Evolutionary conservation across 23 red algal genomes (phyloP).

Genomic region (Gracilaria domingensis): DNA sequence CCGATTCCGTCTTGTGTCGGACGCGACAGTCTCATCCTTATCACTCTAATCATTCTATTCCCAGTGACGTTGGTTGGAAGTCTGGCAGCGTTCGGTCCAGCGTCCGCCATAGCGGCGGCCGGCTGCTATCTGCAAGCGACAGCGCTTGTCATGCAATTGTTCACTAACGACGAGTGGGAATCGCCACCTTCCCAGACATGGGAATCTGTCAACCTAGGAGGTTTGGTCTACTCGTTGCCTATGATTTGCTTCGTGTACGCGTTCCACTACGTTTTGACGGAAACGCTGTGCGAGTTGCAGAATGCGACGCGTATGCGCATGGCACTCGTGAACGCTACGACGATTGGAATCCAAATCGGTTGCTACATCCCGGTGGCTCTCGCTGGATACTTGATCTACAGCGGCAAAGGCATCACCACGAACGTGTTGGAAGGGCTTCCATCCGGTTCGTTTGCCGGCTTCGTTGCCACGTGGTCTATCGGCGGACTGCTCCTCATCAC

Average conservation of each 20-base stretch:
- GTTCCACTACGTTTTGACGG: slow-evolving; percentile 89
- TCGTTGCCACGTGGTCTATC: slow-evolving; percentile 74
- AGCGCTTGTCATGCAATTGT: slow-evolving; percentile 64
- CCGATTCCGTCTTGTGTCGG: slow-evolving; percentile 35
- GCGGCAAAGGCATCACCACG: slow-evolving; percentile 54
- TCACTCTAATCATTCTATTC: slow-evolving; percentile 49
- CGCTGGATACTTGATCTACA: slow-evolving; percentile 68
- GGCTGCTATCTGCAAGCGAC: slow-evolving; percentile 82
- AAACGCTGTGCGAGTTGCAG: slow-evolving; percentile 72
- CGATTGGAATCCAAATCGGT: slow-evolving; percentile 59
- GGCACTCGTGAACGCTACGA: slow-evolving; percentile 40
- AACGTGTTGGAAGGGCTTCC: slow-evolving; percentile 72
- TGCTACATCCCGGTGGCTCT: slow-evolving; percentile 82
- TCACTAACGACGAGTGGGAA: slow-evolving; percentile 24
- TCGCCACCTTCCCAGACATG: neutral
- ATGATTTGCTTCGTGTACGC: slow-evolving; percentile 86
- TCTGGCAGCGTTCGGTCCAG: slow-evolving; percentile 77
- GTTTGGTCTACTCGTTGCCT: slow-evolving; percentile 60
- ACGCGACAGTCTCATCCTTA: slow-evolving; percentile 51
- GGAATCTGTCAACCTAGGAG: slow-evolving; percentile 56
- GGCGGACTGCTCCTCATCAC: slow-evolving; percentile 73
- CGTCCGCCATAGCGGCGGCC: slow-evolving; percentile 60
- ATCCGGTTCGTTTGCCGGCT: slow-evolving; percentile 52
- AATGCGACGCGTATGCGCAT: slow-evolving; percentile 71
- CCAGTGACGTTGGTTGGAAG: slow-evolving; percentile 58